A percentile compares a stretch with the other conserved stretches of the same genome.
Conservation (phyloP, 805 yeast species). For the Metschnikowia henanensis region DNA sequence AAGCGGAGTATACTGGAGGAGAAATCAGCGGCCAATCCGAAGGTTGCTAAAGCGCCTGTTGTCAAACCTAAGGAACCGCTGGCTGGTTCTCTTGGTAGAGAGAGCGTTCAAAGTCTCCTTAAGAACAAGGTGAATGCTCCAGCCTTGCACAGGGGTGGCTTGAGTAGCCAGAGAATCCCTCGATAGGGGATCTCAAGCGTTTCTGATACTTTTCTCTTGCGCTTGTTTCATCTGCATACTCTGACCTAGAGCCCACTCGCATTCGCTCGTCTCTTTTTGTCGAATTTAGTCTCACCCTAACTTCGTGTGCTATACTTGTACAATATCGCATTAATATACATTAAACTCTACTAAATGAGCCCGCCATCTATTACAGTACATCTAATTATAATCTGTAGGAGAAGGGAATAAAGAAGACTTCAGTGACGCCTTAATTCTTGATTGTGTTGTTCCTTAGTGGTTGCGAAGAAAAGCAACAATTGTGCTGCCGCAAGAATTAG, state of each 20-base stretch:
- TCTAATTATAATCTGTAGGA: no score
- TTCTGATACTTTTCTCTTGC: no score
- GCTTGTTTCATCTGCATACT: no score
- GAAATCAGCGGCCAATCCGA: constrained; percentile 10
- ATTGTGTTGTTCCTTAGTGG: no score
- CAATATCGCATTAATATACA: background rate
- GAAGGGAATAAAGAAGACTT: no score
- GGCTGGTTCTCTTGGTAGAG: constrained; percentile 19
- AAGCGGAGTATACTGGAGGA: constrained; percentile 17
- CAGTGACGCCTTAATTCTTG: no score
- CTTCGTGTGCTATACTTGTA: background rate
- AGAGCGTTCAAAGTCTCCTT: constrained; percentile 40
- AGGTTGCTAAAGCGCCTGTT: constrained; percentile 19
- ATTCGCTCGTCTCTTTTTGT: no score
- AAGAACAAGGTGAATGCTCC: constrained; percentile 44
- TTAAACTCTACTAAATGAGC: background rate
- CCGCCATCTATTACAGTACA: no score
- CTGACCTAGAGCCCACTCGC: no score
- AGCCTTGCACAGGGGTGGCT: constrained; percentile 45
- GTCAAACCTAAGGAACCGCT: constrained; percentile 12
- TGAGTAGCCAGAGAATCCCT: constrained; percentile 21
- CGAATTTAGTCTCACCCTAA: background rate
- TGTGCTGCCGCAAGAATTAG: no score
- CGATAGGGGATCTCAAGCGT: constrained; percentile 6
- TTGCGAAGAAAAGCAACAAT: no score